phyloP scores from a whole-genome alignment of 1,284 basidiomycete species.

The Chiua sp. region DNA sequence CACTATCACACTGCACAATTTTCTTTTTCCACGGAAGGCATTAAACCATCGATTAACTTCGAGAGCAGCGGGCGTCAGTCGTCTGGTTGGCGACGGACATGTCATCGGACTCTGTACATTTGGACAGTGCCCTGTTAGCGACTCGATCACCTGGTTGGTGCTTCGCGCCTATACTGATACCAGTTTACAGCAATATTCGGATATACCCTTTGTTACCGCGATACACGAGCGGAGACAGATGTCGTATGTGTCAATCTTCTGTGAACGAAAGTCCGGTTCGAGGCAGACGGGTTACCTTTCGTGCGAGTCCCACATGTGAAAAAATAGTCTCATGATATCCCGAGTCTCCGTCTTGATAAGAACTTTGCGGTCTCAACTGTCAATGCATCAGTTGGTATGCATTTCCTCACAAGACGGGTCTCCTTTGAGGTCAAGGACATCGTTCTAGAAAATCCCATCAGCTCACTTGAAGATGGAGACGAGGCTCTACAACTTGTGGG shows the following conservation, averaged over 20 bases:
- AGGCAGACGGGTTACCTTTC: background rate
- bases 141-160: too few relatives aligned
- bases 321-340: too few relatives aligned
- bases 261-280: background rate
- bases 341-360: too few relatives aligned
- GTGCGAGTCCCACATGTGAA: background rate
- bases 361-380: background rate
- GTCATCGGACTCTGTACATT: slow-evolving; percentile 1
- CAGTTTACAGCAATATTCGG: too few relatives aligned
- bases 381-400: background rate
- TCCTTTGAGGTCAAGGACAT: background rate
- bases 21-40: background rate
- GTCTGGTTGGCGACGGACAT: background rate
- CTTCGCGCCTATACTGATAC: too few relatives aligned
- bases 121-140: background rate
- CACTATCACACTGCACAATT: slow-evolving; percentile 1
- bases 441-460: background rate
- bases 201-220: too few relatives aligned
- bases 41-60: background rate
- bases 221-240: too few relatives aligned
- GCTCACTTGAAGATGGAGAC: slow-evolving; percentile 40
- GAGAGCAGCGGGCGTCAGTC: background rate
- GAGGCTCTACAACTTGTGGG: slow-evolving; percentile 65
- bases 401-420: background rate
- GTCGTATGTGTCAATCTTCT: background rate